These are phyloP conservation scores for Mycena galopus DNA, from an alignment of 768 basidiomycete species.

Conservation along the genomic window DNA sequence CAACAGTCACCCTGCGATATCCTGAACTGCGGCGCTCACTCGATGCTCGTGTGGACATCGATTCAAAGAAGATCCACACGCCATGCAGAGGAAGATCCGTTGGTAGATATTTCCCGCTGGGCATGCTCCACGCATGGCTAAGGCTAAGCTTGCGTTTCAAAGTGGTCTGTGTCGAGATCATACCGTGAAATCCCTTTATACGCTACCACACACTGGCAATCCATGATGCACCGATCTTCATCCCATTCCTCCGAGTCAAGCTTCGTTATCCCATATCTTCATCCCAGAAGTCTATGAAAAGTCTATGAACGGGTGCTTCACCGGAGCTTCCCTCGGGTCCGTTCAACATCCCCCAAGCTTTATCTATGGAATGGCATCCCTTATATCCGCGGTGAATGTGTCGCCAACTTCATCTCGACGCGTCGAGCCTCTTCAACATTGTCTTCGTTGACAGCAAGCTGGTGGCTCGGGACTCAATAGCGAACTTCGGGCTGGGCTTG, in stretches of 20 bases:
- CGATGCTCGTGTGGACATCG: background rate
- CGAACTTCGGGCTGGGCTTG: background rate
- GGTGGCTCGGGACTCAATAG: background rate
- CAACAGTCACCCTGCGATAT: too few relatives aligned
- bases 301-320: background rate
- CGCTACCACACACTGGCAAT: too few relatives aligned
- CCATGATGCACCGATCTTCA: background rate
- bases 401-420: background rate
- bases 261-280: background rate
- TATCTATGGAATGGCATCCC: background rate
- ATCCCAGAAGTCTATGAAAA: background rate
- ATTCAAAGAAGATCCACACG: too few relatives aligned
- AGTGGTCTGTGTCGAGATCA: background rate
- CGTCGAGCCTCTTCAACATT: background rate
- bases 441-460: background rate
- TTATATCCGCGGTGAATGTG: background rate
- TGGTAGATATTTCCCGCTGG: background rate
- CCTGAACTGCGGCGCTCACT: background rate
- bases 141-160: background rate
- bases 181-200: background rate
- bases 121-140: background rate
- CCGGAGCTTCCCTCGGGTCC: constrained; percentile 5
- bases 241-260: background rate
- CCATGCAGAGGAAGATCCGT: too few relatives aligned
- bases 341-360: background rate